Evolutionary conservation across 2,329 filamentous ascomycete genomes (phyloP), one percentile per base, ranked within the genome.

Genomic region (Pleurostoma richardsiae): DNA sequence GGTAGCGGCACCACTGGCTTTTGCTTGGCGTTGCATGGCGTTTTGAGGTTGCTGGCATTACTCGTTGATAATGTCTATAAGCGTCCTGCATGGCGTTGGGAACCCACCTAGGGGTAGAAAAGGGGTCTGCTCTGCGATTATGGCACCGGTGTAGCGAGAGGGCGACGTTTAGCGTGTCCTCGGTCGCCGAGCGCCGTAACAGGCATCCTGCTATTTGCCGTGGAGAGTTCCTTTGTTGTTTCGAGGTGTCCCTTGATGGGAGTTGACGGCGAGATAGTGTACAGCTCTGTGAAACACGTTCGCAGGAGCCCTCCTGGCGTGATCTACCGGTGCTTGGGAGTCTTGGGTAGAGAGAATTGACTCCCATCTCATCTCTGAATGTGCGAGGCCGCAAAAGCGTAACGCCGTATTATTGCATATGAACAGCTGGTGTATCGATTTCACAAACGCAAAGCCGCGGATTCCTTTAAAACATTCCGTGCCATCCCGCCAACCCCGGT

Each of bases 21-120:
- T 46, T 42, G 6, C n/a, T 43, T 40, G 50, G 50, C 50, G 50
- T 50, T 52, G 47, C 47, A 52, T 11, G 40, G 40, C n/a, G n/a
- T 26, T 28, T 40, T 3, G 26, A 8, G 19, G 19, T 19, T 19
- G 33, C n/a, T 36, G 33, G 46, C 45, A 49, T 42, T 45, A 45
- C 41, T 26, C 26, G 36, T 31, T 43, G 45, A 40, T 50, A 47
- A 42, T 50, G 39, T 39, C 40, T 39, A 10, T 41, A 42, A 29
- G 30, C 31, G 30, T 40, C 43, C 41, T 52, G 50, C 48, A 45
- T 39, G 50, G 50, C 50, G 50, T 52, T 50, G 28, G 26, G 33
- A 44, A 42, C 46, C 41, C 33, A 31, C 43, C 29, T 43, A 40
- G 45, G 42, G 50, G 50, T 39, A 41, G 31, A 48, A 41, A 36